These are phyloP conservation scores for Auricularia sp. DNA, from an alignment of 768 basidiomycete genomes.

Conservation along the genomic window DNA sequence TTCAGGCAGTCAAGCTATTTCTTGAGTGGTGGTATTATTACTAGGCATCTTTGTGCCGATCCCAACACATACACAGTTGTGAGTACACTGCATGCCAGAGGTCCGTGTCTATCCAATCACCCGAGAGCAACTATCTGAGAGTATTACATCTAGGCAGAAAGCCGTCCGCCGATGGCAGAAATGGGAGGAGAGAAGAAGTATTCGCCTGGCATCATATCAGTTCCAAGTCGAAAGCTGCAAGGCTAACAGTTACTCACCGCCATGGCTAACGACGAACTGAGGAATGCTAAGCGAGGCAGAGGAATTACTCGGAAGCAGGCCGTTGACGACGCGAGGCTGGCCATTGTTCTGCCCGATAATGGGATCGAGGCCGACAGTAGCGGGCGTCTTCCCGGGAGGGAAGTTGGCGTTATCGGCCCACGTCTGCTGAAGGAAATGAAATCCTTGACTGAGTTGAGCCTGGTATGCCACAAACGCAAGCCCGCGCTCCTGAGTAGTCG, in stretches of 20 bases:
- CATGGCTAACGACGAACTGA: neutral
- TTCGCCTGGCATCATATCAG: too few species aligned
- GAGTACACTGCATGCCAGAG: too few species aligned
- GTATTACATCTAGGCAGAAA: too few species aligned
- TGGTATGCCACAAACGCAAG: slow-evolving; percentile 4
- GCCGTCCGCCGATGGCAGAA: too few species aligned
- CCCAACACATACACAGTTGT: too few species aligned
- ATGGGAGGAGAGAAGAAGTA: too few species aligned
- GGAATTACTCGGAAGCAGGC: neutral
- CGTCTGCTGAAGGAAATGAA: slow-evolving; percentile 1
- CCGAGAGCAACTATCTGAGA: too few species aligned
- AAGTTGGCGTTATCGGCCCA: neutral
- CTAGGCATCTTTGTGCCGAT: too few species aligned
- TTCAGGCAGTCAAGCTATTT: too few species aligned
- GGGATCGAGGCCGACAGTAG: neutral
- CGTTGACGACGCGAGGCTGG: neutral
- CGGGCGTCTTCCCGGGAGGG: neutral
- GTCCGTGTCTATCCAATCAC: too few species aligned
- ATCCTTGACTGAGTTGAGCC: neutral
- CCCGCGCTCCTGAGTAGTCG: neutral
- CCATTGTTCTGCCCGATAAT: neutral
- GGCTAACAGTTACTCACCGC: slow-evolving; percentile 3
- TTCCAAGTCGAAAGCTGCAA: neutral
- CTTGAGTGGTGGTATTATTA: too few species aligned
- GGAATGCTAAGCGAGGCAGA: neutral